A percentile compares a stretch with the other conserved stretches of the same genome.
These are phyloP conservation scores for Populus simonii DNA, from an alignment of 345 rosid species.

Conservation along the genomic window DNA sequence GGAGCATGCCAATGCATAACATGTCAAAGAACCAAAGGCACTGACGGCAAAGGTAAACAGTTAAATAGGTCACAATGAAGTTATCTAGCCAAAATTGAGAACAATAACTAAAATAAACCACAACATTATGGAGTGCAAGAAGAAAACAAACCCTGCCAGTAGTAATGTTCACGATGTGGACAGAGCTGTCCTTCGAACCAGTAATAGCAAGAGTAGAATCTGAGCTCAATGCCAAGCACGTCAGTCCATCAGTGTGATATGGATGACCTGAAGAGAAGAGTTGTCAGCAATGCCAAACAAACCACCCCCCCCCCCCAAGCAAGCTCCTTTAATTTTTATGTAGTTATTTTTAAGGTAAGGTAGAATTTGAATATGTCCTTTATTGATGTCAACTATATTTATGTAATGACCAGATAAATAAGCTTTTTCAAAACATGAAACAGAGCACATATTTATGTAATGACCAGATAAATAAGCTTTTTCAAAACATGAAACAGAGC, in stretches of 20 bases:
- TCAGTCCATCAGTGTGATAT: conserved; percentile 74
- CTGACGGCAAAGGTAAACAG: neutral
- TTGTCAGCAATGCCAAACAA: conserved; percentile 2
- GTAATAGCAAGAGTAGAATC: conserved; percentile 76
- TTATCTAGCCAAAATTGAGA: neutral
- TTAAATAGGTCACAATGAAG: neutral
- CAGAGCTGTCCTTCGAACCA: conserved; percentile 76
- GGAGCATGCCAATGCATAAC: neutral
- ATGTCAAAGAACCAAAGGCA: neutral
- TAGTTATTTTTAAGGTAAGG: neutral
- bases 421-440: neutral
- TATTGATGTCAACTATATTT: neutral
- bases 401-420: neutral
- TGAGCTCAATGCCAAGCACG: conserved; percentile 69
- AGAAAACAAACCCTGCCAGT: conserved; percentile 67
- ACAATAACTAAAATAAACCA: neutral
- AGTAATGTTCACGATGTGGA: conserved; percentile 72
- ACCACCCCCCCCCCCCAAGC: neutral
- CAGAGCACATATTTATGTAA: neutral
- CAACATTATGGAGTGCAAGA: neutral
- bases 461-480: neutral
- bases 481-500: neutral
- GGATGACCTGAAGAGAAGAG: conserved; percentile 61
- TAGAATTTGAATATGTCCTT: neutral
- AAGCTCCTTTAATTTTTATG: neutral